phyloP scores from a whole-genome alignment of 805 yeast species.

The Kodamaea kaohsiungensis region DNA sequence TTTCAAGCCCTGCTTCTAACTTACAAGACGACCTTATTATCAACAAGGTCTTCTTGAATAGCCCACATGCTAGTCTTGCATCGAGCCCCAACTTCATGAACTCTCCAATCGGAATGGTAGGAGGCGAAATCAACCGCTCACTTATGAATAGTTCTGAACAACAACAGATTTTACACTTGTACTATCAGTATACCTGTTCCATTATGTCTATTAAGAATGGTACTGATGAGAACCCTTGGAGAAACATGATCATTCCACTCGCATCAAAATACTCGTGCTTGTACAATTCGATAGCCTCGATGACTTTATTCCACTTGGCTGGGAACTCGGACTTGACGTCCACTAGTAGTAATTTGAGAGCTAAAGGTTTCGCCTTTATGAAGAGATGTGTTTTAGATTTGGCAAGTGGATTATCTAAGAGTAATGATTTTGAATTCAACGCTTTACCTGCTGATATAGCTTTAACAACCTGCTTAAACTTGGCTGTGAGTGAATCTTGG shows the following conservation, averaged over 20 bases:
- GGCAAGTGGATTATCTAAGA: conserved; percentile 52
- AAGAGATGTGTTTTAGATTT: conserved; percentile 58
- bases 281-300: conserved; percentile 63
- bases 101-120: not conserved
- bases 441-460: conserved; percentile 63
- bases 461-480: conserved; percentile 59
- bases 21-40: conserved; percentile 3
- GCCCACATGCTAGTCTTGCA: not conserved
- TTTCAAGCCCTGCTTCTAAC: not conserved
- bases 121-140: conserved; percentile 12
- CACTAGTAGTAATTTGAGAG: conserved; percentile 44
- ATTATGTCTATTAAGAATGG: conserved; percentile 67
- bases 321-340: conserved; percentile 40
- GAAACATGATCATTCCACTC: conserved; percentile 55
- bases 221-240: conserved; percentile 69
- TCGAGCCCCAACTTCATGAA: conserved; percentile 7
- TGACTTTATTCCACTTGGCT: conserved; percentile 61
- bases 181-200: conserved; percentile 38
- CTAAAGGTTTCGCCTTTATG: conserved; percentile 59
- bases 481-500: conserved; percentile 71
- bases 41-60: conserved; percentile 6
- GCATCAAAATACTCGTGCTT: conserved; percentile 57
- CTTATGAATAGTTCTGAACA: conserved; percentile 31
- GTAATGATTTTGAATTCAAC: conserved; percentile 15
- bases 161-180: conserved; percentile 37